Percentiles rank a stretch among this genome's conserved stretches.
These are phyloP conservation scores for Coelastrella sp. DNA, from an alignment of 139 green algal genomes.

Conservation along the genomic window DNA sequence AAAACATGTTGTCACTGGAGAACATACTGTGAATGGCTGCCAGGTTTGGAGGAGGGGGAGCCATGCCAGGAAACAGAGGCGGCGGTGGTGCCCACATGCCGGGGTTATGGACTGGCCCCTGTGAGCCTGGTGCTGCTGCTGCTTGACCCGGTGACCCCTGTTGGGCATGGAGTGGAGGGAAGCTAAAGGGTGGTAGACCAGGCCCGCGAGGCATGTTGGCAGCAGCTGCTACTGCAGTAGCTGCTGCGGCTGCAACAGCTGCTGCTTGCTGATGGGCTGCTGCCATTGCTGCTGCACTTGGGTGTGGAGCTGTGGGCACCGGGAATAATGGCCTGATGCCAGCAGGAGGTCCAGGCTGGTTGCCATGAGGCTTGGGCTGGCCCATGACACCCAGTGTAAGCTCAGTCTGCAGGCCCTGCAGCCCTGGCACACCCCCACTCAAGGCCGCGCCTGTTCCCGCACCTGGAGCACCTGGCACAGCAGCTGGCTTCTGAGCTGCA, in stretches of 20 bases:
- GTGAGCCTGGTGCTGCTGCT: neutral
- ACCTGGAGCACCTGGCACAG: neutral
- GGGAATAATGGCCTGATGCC: neutral
- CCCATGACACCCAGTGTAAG: neutral
- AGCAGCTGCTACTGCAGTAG: neutral
- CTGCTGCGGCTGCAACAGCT: constrained; percentile 16
- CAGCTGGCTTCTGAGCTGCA: constrained; percentile 7
- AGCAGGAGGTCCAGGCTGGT: neutral
- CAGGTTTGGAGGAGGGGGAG: constrained; percentile 28
- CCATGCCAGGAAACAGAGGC: neutral
- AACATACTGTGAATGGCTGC: constrained; percentile 42
- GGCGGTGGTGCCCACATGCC: constrained; percentile 25
- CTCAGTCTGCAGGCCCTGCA: constrained; percentile 20
- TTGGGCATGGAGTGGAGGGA: neutral
- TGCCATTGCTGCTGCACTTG: constrained; percentile 2
- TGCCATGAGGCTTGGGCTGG: neutral
- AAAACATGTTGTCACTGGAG: constrained; percentile 30
- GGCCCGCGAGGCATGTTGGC: constrained; percentile 1
- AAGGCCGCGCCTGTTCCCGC: constrained; percentile 33
- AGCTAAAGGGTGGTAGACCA: constrained; percentile 1
- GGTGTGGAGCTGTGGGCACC: neutral
- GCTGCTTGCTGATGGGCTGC: constrained; percentile 3
- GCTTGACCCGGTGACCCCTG: neutral
- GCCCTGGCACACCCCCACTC: constrained; percentile 2
- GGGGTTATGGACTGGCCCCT: neutral